phyloP scores from a whole-genome alignment of 2,329 filamentous ascomycete species.

The Macrophomina phaseolina region DNA sequence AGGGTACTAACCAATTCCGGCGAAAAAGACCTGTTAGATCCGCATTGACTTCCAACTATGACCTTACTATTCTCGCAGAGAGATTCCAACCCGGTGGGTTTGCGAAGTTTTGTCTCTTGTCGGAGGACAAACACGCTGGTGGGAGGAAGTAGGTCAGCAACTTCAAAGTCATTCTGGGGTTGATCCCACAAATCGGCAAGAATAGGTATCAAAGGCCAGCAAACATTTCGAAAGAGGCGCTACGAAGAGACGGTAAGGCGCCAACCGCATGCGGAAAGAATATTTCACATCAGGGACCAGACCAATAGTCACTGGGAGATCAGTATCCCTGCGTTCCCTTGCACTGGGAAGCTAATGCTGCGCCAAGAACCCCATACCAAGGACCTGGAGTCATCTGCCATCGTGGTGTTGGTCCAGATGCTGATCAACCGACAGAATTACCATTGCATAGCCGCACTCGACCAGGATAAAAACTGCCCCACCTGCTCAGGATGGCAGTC shows the following conservation, averaged over 20 bases:
- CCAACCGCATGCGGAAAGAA: background rate
- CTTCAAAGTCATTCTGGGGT: too few species aligned
- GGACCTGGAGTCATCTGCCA: background rate
- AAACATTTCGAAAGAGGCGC: background rate
- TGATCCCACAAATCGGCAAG: too few species aligned
- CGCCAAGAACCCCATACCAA: background rate
- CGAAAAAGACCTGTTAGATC: background rate
- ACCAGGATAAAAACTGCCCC: background rate
- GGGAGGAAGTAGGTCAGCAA: too few species aligned
- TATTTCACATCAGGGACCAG: background rate
- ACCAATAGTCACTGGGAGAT: background rate
- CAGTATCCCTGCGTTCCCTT: background rate
- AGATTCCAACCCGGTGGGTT: too few species aligned
- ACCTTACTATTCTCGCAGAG: too few species aligned
- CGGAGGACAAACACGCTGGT: too few species aligned
- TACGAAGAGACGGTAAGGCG: background rate
- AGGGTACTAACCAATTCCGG: background rate
- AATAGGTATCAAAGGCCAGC: too few species aligned
- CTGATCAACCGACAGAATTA: background rate
- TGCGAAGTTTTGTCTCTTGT: too few species aligned
- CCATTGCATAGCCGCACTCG: background rate
- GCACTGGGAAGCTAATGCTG: background rate
- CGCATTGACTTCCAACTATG: too few species aligned
- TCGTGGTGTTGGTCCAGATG: background rate
- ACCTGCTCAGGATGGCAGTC: background rate